Evolutionary conservation across 2,329 filamentous ascomycete species (phyloP).

Genomic region (Chaetomium globosum): DNA sequence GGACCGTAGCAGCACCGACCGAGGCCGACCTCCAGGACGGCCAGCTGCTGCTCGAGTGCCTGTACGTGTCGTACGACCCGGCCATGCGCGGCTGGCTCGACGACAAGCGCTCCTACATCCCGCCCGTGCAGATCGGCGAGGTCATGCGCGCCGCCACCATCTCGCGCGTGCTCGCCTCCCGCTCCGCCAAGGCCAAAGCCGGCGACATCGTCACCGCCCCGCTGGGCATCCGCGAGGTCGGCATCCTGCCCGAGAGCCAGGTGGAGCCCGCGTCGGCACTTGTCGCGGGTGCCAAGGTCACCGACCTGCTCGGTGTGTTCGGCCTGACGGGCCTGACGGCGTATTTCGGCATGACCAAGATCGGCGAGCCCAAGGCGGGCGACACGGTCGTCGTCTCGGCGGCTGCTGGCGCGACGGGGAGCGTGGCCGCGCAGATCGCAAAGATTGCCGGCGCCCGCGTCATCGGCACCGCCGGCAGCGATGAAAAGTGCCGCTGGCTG

Average conservation of each 20-base stretch:
- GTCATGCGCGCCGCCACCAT: conserved; percentile 62
- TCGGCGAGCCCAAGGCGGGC: conserved; percentile 62
- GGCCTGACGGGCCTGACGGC: conserved; percentile 67
- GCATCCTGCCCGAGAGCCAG: conserved; percentile 52
- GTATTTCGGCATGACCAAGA: conserved; percentile 66
- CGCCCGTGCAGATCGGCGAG: conserved; percentile 62
- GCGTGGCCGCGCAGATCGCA: conserved; percentile 67
- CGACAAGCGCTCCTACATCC: conserved; percentile 54
- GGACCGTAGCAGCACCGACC: conserved; percentile 55
- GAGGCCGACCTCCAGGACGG: conserved; percentile 54
- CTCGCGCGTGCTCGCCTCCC: conserved; percentile 55
- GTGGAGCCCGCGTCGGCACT: conserved; percentile 36
- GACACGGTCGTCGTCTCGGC: conserved; percentile 69
- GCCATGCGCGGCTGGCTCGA: conserved; percentile 68
- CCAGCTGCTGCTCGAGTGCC: conserved; percentile 52
- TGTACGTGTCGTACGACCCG: conserved; percentile 64
- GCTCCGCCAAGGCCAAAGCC: conserved; percentile 49
- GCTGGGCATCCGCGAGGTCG: conserved; percentile 62
- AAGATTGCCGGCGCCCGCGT: conserved; percentile 62
- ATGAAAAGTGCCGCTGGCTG: conserved; percentile 60
- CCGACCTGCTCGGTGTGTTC: conserved; percentile 57
- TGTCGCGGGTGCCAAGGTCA: conserved; percentile 41
- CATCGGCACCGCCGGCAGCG: conserved; percentile 58
- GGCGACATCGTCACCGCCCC: conserved; percentile 56
- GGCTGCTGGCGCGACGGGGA: conserved; percentile 68